Conservation (phyloP, 2,329 filamentous ascomycete genomes). For the Podosphaera fusca region DNA sequence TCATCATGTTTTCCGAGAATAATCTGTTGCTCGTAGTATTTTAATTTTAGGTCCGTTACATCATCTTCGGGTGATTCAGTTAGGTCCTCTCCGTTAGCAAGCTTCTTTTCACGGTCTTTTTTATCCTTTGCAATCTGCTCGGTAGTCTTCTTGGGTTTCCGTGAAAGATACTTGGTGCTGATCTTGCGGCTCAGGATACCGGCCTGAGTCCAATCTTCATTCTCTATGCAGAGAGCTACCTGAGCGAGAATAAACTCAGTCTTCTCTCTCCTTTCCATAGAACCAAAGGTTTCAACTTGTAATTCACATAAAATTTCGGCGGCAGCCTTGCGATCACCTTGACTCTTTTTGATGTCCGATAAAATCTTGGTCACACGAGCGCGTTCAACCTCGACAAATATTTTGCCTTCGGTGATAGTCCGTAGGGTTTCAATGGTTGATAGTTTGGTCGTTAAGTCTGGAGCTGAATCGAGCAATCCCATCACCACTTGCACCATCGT, state of each 20-base stretch:
- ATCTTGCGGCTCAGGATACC: constrained; percentile 90
- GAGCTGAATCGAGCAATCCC: constrained; percentile 69
- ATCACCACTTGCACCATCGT: constrained; percentile 98
- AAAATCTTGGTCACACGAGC: constrained; percentile 86
- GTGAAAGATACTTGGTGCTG: constrained; percentile 73
- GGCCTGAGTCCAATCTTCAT: constrained; percentile 87
- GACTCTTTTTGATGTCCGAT: constrained; percentile 90
- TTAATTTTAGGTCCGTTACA: constrained; percentile 85
- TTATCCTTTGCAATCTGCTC: constrained; percentile 80
- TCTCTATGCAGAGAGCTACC: constrained; percentile 84
- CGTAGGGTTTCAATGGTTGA: constrained; percentile 84
- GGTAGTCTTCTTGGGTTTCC: constrained; percentile 73
- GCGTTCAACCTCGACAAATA: constrained; percentile 96
- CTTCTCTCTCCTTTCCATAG: constrained; percentile 93
- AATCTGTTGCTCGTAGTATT: constrained; percentile 95
- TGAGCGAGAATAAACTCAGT: constrained; percentile 96
- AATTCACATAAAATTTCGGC: constrained; percentile 89
- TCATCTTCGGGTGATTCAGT: constrained; percentile 62
- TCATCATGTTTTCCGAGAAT: constrained; percentile 85
- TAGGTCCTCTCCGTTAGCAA: constrained; percentile 56
- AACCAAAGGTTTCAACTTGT: constrained; percentile 96
- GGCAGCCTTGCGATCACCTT: constrained; percentile 76
- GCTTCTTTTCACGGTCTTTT: constrained; percentile 72
- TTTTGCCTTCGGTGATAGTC: constrained; percentile 97
- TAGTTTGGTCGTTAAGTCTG: constrained; percentile 68